Conservation (phyloP, 2,329 filamentous ascomycete species). For the Thelonectria blattea region DNA sequence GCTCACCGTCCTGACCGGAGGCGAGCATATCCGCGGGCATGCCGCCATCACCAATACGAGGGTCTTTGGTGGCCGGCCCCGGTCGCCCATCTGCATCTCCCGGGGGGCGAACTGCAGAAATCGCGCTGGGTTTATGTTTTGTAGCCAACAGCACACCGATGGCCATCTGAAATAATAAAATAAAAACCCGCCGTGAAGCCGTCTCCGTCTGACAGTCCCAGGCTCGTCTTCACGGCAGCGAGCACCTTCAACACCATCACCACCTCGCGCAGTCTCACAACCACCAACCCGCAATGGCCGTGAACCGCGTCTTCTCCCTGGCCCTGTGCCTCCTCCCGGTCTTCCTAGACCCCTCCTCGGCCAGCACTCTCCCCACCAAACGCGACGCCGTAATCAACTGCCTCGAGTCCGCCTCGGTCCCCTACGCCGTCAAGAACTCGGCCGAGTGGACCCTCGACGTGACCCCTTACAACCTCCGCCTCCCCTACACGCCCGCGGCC, state of each 20-base stretch:
- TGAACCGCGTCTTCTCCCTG: slow-evolving; percentile 8
- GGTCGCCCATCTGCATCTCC: neutral
- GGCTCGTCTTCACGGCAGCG: too few relatives aligned
- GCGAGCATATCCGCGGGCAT: too few relatives aligned
- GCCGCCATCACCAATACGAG: neutral
- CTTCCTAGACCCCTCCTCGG: neutral
- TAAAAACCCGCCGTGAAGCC: too few relatives aligned
- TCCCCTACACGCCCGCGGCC: slow-evolving; percentile 40
- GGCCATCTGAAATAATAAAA: too few relatives aligned
- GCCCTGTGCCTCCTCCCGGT: slow-evolving; percentile 7
- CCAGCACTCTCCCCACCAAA: slow-evolving; percentile 1
- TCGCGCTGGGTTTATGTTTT: too few relatives aligned
- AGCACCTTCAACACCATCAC: neutral
- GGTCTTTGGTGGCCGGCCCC: neutral
- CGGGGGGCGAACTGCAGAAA: neutral
- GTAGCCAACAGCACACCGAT: too few relatives aligned
- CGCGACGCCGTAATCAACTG: slow-evolving; percentile 33
- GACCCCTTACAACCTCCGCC: slow-evolving; percentile 43
- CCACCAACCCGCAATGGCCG: neutral
- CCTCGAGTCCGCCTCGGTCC: slow-evolving; percentile 32
- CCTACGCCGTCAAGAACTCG: slow-evolving; percentile 28
- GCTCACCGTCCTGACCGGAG: neutral
- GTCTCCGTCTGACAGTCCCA: too few relatives aligned
- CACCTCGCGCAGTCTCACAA: neutral
- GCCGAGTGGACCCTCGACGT: slow-evolving; percentile 43